Evolutionary conservation across 768 basidiomycete genomes (phyloP), one percentile per base, ranked within the genome.

Genomic region (Mycena vitilis): DNA sequence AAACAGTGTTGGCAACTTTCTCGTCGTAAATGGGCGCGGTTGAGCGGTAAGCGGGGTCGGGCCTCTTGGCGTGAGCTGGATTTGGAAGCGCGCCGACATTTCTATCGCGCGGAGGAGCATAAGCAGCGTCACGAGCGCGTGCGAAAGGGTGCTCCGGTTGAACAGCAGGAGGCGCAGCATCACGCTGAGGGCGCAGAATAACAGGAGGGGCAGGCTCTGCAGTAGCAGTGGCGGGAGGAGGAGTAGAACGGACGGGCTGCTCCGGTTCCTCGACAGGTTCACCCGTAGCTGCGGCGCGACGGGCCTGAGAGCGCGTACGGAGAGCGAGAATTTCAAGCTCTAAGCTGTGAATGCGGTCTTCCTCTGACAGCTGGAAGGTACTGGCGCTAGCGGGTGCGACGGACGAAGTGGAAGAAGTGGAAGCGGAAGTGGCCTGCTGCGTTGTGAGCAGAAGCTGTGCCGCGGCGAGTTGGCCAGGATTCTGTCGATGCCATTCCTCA

Each of bases 1-100:
- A 68, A 13, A 78, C 70, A 0, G 37, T 61, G 1, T 13, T 42
- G 0, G 66, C 71, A 37, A 73, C 37, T 8, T 53, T 60, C 9
- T 71, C 49, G 38, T 75, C 60, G 18, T 76, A 70, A 12, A 75
- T 63, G 74, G 74, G 0, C 7, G 73, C 49, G 0, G 57, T 60
- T 13, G 65, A 64, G 30, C 70, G 73, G 62, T 75, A 72, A 0
- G 73, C 70, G 1, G 72, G 66, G 4, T 3, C 23, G 1, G 23
- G 12, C 70, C 66, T 15, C 10, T 36, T 10, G 10, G 2, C 34
- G 40, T 64, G n/a, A 11, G 47, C 12, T 11, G 47, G 64, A 30
- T 30, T 30, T 30, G 30, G 30, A 30, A 2, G 30, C 5, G 67
- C 57, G 1, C 54, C 71, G 38, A 71, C 22, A 52, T 74, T 73